These are phyloP conservation scores for Persicaria tinctoria DNA, from an alignment of 148 eudicot species.

Conservation along the genomic window DNA sequence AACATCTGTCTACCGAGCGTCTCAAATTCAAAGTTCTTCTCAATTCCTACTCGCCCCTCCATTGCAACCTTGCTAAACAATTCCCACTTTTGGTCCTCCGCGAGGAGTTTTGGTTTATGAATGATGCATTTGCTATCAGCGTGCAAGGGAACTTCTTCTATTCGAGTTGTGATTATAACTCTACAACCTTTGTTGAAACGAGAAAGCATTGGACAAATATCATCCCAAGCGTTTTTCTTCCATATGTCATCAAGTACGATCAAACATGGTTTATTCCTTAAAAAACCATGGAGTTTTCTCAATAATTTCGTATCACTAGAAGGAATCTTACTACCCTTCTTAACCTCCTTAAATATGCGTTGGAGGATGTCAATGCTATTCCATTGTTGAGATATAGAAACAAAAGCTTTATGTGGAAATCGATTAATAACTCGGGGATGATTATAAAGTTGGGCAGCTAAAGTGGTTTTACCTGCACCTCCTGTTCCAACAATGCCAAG, in stretches of 20 bases:
- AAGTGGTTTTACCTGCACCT: conserved; percentile 1
- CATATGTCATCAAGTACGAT: conserved; percentile 3
- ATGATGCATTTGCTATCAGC: background rate
- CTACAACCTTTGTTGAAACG: conserved; percentile 10
- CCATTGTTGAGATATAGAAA: background rate
- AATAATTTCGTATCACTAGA: background rate
- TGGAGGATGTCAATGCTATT: background rate
- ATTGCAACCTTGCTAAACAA: background rate
- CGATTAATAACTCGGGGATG: background rate
- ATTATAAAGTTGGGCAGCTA: background rate
- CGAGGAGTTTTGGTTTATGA: conserved; percentile 8
- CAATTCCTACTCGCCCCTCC: background rate
- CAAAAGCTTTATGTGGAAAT: background rate
- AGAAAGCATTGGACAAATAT: background rate
- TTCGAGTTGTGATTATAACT: too few relatives aligned
- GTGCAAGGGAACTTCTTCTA: conserved; percentile 1
- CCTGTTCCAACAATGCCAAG: background rate
- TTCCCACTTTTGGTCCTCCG: conserved; percentile 18
- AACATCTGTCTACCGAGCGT: background rate
- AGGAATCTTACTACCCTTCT: background rate
- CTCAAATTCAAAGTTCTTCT: background rate
- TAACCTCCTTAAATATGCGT: background rate
- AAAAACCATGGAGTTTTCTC: background rate
- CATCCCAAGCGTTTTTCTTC: conserved; percentile 2
- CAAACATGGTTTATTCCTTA: conserved; percentile 6